A percentile compares a stretch with the other conserved stretches of the same genome.
Conservation (phyloP, 2,329 filamentous ascomycete genomes). For the Penicillium janthinellum region DNA sequence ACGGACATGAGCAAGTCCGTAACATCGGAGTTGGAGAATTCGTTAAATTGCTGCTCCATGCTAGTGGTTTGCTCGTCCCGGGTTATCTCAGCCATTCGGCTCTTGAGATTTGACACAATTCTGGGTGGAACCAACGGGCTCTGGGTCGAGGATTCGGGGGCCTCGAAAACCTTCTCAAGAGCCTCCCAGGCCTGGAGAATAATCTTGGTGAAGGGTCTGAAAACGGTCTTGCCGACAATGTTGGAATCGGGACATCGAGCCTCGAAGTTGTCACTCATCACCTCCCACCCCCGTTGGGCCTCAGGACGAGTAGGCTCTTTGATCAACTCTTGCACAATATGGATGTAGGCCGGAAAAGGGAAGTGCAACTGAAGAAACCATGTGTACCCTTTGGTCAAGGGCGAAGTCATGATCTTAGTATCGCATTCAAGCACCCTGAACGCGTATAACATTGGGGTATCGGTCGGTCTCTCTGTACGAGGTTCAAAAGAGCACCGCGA, state of each 20-base stretch:
- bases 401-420: conserved; percentile 48
- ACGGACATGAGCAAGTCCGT: not conserved
- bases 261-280: conserved; percentile 51
- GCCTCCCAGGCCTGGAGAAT: conserved; percentile 48
- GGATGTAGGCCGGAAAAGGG: conserved; percentile 53
- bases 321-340: conserved; percentile 48
- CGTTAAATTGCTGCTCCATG: not conserved
- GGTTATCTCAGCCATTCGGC: not conserved
- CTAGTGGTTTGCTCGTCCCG: not conserved
- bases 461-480: conserved; percentile 33
- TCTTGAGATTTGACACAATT: not conserved
- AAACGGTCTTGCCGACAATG: conserved; percentile 23
- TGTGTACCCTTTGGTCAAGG: conserved; percentile 43
- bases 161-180: not conserved
- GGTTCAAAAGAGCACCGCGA: conserved; percentile 25
- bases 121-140: not conserved
- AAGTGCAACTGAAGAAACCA: conserved; percentile 52
- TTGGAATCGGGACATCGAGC: conserved; percentile 30
- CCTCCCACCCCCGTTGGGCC: conserved; percentile 45
- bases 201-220: conserved; percentile 37
- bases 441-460: conserved; percentile 34
- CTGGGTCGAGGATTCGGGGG: not conserved
- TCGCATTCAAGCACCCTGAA: conserved; percentile 50
- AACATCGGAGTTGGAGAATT: not conserved
- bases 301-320: conserved; percentile 38